Evolutionary conservation across 2,329 filamentous ascomycete genomes (phyloP), one percentile per base, ranked within the genome.

Genomic region (Scleromitrula shiraiana): DNA sequence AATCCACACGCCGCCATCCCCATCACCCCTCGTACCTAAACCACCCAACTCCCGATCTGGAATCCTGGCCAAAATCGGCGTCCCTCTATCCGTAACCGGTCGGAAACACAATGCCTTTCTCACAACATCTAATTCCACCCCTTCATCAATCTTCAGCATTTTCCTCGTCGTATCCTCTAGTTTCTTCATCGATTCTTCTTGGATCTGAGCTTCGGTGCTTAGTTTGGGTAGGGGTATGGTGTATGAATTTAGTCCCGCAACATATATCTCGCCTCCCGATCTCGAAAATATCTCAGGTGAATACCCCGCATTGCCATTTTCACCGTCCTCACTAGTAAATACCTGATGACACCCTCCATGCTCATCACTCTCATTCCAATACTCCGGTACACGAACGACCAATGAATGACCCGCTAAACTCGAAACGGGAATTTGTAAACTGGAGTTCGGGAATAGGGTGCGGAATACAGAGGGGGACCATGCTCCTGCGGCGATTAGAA

Each of bases 201-300:
- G 68, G n/a, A 76, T 67, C 43, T 67, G 65, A 0, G 71, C 67
- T 37, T 76, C 71, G 0, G 71, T 73, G 0, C 80, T 73, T 3
- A 72, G 56, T 0, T 69, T 64, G 0, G 86, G 85, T 8, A 91
- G 67, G 0, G 77, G 73, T 4, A 85, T 72, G 1, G 60, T 62
- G 0, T 74, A 67, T 29, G 74, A 77, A 61, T 91, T 90, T 30
- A 90, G 62, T 0, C 86, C 86, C 0, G 82, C 83, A 27, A 91
- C 67, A 63, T 87, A 91, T 17, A 91, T 76, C 48, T 87, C 76
- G 1, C 79, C 82, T 7, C 78, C 78, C 4, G 75, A 59, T 9
- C 86, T 72, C 1, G 80, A 79, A 64, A 87, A 88, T 9, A 86
- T 70, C 63, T 90, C 86, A 0, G 85, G 83, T 2, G 78, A 80